Evolutionary conservation across 2,329 filamentous ascomycete species (phyloP).

Genomic region (Ascochyta fabae): DNA sequence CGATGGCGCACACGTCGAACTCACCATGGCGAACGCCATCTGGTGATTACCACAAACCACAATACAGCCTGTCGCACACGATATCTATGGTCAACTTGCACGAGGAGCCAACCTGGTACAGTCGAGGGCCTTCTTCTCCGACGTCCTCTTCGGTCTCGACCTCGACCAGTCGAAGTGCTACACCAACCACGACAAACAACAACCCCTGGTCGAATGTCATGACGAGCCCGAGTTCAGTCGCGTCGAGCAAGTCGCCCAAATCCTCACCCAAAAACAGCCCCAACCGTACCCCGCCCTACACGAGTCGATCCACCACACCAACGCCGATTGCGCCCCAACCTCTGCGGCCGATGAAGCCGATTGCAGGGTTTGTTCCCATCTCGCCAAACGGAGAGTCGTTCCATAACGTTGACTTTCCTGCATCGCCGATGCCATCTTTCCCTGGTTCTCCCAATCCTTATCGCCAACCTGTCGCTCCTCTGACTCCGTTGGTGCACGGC

Average conservation of each 20-base stretch:
- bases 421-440: constrained; percentile 33
- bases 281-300: constrained; percentile 46
- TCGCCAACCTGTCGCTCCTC: constrained; percentile 34
- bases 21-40: constrained; percentile 45
- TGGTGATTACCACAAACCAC: constrained; percentile 42
- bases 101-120: constrained; percentile 47
- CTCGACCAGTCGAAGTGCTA: constrained; percentile 46
- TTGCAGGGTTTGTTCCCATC: constrained; percentile 45
- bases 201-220: constrained; percentile 50
- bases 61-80: constrained; percentile 47
- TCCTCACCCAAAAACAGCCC: constrained; percentile 47
- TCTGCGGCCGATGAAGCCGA: constrained; percentile 40
- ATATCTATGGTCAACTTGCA: constrained; percentile 51
- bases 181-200: constrained; percentile 46
- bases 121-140: constrained; percentile 44
- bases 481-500: constrained; percentile 44
- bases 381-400: constrained; percentile 42
- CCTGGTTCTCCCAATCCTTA: constrained; percentile 47
- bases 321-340: constrained; percentile 48
- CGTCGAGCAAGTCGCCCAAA: constrained; percentile 38
- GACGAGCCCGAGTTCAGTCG: constrained; percentile 38
- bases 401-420: constrained; percentile 37
- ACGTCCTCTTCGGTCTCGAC: constrained; percentile 50
- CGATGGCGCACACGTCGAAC: constrained; percentile 46
- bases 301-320: constrained; percentile 47